Percentiles rank a stretch among this genome's conserved stretches.
phyloP scores from a whole-genome alignment of 2,329 filamentous ascomycete genomes.

The Macrophomina pseudophaseolina region DNA sequence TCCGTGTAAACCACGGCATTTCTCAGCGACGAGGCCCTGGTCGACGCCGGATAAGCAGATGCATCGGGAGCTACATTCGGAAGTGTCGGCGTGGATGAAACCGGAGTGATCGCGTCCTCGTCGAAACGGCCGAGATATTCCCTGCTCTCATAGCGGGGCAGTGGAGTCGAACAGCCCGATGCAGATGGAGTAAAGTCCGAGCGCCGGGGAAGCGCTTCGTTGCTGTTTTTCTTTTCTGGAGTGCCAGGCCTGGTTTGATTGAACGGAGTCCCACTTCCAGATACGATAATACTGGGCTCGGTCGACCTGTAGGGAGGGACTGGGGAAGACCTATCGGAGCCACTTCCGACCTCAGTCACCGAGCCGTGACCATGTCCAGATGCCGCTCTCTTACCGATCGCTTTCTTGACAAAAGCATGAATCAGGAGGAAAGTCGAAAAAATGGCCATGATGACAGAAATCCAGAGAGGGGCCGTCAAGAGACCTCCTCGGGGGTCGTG shows the following conservation, averaged over 20 bases:
- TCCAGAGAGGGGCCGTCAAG: constrained; percentile 40
- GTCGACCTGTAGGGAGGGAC: constrained; percentile 18
- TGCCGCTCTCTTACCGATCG: constrained; percentile 31
- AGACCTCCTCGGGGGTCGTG: constrained; percentile 32
- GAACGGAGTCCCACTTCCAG: constrained; percentile 18
- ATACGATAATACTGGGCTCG: constrained; percentile 18
- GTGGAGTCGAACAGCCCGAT: constrained; percentile 26
- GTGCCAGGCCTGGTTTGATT: constrained; percentile 20
- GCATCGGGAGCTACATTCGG: constrained; percentile 5
- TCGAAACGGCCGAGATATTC: constrained; percentile 22
- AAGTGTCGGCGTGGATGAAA: constrained; percentile 22
- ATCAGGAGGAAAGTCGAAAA: constrained; percentile 38
- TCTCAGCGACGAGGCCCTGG: constrained; percentile 16
- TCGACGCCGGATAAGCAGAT: constrained; percentile 8
- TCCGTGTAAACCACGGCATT: constrained; percentile 25
- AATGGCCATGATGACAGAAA: constrained; percentile 38
- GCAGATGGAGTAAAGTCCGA: constrained; percentile 20
- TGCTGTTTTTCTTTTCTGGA: constrained; percentile 19
- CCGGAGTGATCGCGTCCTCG: constrained; percentile 23
- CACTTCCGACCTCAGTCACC: background rate
- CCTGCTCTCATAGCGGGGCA: constrained; percentile 24
- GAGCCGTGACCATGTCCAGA: constrained; percentile 26
- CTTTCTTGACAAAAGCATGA: constrained; percentile 38
- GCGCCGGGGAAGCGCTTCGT: constrained; percentile 20
- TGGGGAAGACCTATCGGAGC: constrained; percentile 14